A percentile compares a stretch with the other conserved stretches of the same genome.
Evolutionary conservation across 345 rosid genomes (phyloP).

Genomic region (Hibiscus tridactylites): DNA sequence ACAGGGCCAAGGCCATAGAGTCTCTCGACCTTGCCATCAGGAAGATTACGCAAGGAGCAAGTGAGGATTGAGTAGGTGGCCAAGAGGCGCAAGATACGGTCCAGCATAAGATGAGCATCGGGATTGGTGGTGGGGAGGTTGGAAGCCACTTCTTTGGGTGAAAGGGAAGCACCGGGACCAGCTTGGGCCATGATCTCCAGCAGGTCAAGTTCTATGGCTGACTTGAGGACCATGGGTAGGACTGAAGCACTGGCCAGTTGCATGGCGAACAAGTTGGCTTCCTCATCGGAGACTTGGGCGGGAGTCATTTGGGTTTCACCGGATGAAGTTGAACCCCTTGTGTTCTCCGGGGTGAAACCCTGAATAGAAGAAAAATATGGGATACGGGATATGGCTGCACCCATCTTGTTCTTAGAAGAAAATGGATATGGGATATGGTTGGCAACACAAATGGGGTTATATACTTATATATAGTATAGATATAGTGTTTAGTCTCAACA

Average conservation of each 20-base stretch:
- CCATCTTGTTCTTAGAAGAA: too few relatives aligned
- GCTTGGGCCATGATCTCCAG: constrained; percentile 74
- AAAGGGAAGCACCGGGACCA: constrained; percentile 36
- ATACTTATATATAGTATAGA: too few relatives aligned
- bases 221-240: constrained; percentile 74
- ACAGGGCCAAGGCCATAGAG: constrained; percentile 69
- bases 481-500: too few relatives aligned
- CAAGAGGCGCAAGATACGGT: constrained; percentile 62
- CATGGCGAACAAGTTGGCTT: constrained; percentile 63
- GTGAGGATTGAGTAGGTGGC: constrained; percentile 57
- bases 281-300: constrained; percentile 55
- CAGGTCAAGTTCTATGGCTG: constrained; percentile 79
- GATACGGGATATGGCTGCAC: too few relatives aligned
- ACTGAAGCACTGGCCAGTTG: constrained; percentile 65
- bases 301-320: constrained; percentile 73
- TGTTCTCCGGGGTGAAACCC: not conserved
- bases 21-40: constrained; percentile 45
- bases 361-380: not conserved
- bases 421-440: too few relatives aligned
- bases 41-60: constrained; percentile 30
- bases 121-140: constrained; percentile 67
- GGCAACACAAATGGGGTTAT: too few relatives aligned
- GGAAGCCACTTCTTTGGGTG: constrained; percentile 57
- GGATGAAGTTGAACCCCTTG: constrained; percentile 51
- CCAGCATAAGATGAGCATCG: constrained; percentile 68